Conservation (phyloP, 1,139 yeast genomes). For the Geotrichum europaeum region DNA sequence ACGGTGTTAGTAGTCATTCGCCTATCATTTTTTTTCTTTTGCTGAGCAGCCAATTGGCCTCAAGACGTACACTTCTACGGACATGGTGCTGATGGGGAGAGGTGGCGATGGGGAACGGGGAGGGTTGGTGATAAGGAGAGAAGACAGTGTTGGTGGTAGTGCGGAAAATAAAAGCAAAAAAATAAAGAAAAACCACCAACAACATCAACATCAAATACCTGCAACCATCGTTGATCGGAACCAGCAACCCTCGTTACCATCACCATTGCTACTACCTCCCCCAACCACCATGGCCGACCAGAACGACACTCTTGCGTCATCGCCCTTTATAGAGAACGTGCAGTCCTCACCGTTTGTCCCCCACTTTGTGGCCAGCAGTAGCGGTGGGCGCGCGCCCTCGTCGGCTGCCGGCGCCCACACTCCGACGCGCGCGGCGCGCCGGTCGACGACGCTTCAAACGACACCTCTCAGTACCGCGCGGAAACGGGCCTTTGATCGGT, state of each 20-base stretch:
- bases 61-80: constrained; percentile 5
- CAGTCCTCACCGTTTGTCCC: constrained; percentile 11
- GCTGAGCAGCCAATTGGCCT: not conserved
- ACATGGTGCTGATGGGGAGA: not conserved
- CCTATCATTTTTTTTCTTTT: not conserved
- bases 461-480: not conserved
- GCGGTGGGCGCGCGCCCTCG: constrained; percentile 4
- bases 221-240: not conserved
- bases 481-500: not conserved
- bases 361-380: not conserved
- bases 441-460: not conserved
- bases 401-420: not conserved
- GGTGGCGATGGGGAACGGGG: not conserved
- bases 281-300: not conserved
- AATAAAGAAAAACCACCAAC: not conserved
- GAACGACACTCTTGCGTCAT: not conserved
- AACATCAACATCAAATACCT: not conserved
- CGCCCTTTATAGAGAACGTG: constrained; percentile 8
- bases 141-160: constrained; percentile 1
- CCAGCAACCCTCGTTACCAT: not conserved
- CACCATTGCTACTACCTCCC: not conserved
- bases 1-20: not conserved
- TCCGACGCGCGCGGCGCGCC: not conserved
- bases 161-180: not conserved
- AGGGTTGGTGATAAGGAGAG: not conserved